Conservation (phyloP, 495 filamentous ascomycete species). For the Talaromyces borbonicus region DNA sequence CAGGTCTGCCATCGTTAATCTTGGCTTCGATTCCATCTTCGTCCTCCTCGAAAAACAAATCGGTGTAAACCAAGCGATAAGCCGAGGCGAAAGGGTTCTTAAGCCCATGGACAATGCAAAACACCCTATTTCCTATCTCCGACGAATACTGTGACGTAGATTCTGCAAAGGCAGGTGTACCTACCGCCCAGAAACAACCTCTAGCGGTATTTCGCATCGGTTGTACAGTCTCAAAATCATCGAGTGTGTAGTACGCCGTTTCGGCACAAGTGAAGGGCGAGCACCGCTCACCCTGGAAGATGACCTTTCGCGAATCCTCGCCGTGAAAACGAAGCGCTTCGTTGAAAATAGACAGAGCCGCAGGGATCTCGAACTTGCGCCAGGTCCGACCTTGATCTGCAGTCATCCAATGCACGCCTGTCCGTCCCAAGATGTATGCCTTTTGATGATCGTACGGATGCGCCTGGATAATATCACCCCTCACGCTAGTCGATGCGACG, state of each 20-base stretch:
- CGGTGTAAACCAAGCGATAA: constrained; percentile 66
- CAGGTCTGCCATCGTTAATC: constrained; percentile 58
- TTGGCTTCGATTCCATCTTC: constrained; percentile 54
- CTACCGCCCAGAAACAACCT: constrained; percentile 77
- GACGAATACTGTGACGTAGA: constrained; percentile 39
- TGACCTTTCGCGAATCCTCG: constrained; percentile 64
- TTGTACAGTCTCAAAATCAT: constrained; percentile 65
- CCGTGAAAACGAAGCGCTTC: constrained; percentile 66
- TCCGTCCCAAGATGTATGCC: constrained; percentile 64
- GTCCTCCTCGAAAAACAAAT: constrained; percentile 59
- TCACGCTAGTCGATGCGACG: background rate
- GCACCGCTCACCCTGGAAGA: constrained; percentile 70
- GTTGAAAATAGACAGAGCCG: constrained; percentile 31
- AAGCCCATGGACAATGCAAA: constrained; percentile 71
- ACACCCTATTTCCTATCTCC: constrained; percentile 50
- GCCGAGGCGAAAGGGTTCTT: constrained; percentile 49
- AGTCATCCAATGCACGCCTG: constrained; percentile 68
- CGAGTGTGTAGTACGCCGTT: constrained; percentile 64
- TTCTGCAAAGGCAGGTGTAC: constrained; percentile 60
- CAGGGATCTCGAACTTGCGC: constrained; percentile 55
- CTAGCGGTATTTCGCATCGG: constrained; percentile 51
- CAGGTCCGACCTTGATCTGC: constrained; percentile 71
- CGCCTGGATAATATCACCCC: constrained; percentile 40
- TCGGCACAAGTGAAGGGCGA: constrained; percentile 22
- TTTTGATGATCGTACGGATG: constrained; percentile 69